Base-by-base conservation (phyloP, 495 filamentous ascomycete species). In the Pseudomonodictys pantanalensis region DNA sequence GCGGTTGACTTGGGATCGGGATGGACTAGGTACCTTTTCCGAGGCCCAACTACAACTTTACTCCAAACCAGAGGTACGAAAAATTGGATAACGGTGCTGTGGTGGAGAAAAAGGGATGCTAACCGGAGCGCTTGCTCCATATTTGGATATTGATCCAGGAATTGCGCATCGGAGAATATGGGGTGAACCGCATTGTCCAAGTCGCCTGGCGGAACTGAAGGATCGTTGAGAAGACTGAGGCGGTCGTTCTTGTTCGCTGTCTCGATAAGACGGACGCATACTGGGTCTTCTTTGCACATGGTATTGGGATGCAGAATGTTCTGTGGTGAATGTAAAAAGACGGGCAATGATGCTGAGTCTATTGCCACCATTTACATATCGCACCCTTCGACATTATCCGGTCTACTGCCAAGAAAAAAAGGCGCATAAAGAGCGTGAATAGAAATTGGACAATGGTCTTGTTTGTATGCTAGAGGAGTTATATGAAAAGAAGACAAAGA, bases 91-190 rank as follows among this genome's bases (percentile, higher is more conserved):
- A 56, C 35, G 7, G 52, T 33, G 12, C 62, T 58, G 11, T 56
- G 26, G 6, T 54, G 10, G 18, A 66, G 63, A 44, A 62, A 66
- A 52, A 66, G 45, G 12, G 63, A 66, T 15, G 57, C 63, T 7
- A 66, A 48, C 11, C 53, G 63, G 29, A 66, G 63, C 12, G 52
- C 11, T 42, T 55, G 63, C 33, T 42, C 29, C 15, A 66, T 18
- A 15, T 53, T 51, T 24, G 18, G 17, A 23, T 26, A 39, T 57
- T 26, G 26, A 9, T 22, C 38, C 12, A 41, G 12, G 15, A 57
- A 62, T 22, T 58, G 62, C 1, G 33, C 6, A 9, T 12, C 32
- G 15, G 28, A 44, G 23, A 66, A 62, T n/a, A 66, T 50, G 4
- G 63, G 52, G 30, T 66, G 63, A 23, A 66, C 58, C 29, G 39